Evolutionary conservation across 371 early-diverging fungal genomes (phyloP).

Genomic region (Rhizopus stolonifer): DNA sequence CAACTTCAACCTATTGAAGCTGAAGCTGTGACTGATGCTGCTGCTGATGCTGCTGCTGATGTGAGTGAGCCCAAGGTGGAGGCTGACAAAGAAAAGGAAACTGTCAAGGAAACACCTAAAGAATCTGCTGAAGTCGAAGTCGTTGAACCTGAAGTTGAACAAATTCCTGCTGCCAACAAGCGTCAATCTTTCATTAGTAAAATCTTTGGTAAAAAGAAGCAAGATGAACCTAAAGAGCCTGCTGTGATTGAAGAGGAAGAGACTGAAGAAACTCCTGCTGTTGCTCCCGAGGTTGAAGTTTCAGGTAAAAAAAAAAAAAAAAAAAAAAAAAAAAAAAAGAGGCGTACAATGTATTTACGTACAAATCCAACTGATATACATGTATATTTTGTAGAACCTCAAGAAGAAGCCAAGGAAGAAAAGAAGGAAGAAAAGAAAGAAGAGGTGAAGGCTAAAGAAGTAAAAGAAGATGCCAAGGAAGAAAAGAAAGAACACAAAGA

Average conservation of each 20-base stretch:
- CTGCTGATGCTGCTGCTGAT: constrained; percentile 10
- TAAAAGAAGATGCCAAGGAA: neutral
- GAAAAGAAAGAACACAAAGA: neutral
- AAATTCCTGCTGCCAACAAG: constrained; percentile 18
- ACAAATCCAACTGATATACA: too few species aligned
- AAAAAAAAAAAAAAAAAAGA: too few species aligned
- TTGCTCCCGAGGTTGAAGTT: neutral
- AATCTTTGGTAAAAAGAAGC: constrained; percentile 59
- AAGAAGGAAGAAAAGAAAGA: neutral
- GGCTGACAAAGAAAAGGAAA: too few species aligned
- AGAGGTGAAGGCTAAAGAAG: too few species aligned
- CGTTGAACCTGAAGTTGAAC: constrained; percentile 3
- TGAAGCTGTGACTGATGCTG: constrained; percentile 11
- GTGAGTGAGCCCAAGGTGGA: neutral
- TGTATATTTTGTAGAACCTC: too few species aligned
- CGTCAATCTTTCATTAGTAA: constrained; percentile 59
- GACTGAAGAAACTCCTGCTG: constrained; percentile 1
- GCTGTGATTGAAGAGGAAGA: too few species aligned
- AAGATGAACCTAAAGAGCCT: too few species aligned
- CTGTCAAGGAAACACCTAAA: neutral
- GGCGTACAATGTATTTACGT: too few species aligned
- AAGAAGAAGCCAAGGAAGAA: neutral
- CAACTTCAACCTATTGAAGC: constrained; percentile 28
- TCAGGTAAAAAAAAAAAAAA: too few species aligned
- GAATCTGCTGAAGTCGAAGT: constrained; percentile 11